A percentile compares a stretch with the other conserved stretches of the same genome.
phyloP scores from a whole-genome alignment of 73 alveolate species.

The Tetrahymena thermophila region DNA sequence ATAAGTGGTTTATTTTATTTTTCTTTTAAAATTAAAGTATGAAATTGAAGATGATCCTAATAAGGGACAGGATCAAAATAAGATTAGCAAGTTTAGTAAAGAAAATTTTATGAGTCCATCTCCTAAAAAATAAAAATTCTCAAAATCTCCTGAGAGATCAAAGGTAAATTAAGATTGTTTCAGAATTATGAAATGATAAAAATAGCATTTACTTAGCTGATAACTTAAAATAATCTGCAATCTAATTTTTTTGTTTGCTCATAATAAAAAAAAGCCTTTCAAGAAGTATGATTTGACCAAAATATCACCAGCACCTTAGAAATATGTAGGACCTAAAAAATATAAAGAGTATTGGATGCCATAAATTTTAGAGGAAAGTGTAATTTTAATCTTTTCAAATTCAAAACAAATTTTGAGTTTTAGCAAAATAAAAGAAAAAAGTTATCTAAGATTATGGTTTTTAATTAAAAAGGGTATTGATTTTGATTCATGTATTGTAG shows the following conservation, averaged over 20 bases:
- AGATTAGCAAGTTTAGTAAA: neutral
- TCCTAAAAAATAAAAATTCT: neutral
- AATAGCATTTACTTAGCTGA: neutral
- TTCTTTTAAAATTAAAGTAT: neutral
- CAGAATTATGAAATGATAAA: neutral
- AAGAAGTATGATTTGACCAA: neutral
- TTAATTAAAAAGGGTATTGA: neutral
- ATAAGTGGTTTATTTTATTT: neutral
- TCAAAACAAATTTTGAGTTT: neutral
- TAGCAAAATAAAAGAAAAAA: neutral
- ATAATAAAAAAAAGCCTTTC: neutral
- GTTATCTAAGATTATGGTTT: neutral
- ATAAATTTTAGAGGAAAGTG: neutral
- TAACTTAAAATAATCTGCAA: no score
- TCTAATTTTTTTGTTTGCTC: neutral
- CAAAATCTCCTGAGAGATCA: neutral
- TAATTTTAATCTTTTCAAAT: neutral
- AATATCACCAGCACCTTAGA: neutral
- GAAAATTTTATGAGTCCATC: neutral
- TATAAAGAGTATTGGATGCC: neutral
- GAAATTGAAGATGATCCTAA: neutral
- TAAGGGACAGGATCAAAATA: neutral
- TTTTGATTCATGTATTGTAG: neutral
- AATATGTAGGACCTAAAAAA: neutral
- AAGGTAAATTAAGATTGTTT: neutral